Percentiles rank a stretch among this genome's conserved stretches.
Evolutionary conservation across 352 stramenopile species (phyloP).

Genomic region (Globisporangium nunn): DNA sequence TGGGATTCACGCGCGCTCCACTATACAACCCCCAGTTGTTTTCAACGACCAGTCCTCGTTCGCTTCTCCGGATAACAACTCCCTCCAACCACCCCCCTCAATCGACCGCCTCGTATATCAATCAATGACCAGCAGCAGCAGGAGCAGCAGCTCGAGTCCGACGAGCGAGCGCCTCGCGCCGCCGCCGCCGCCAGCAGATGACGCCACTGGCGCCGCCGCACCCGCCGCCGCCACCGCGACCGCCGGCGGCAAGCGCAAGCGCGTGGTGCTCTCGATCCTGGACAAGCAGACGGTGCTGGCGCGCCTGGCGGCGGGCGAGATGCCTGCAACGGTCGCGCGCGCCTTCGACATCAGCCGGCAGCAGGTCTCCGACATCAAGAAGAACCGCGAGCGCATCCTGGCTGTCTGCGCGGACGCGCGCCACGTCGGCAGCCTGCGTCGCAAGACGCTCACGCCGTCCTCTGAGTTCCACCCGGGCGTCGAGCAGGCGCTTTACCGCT

Average conservation of each 20-base stretch:
- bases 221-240: neutral
- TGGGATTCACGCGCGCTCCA: neutral
- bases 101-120: neutral
- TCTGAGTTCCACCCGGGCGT: conserved; percentile 69
- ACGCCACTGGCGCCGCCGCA: neutral
- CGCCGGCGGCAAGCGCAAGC: conserved; percentile 53
- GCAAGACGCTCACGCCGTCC: conserved; percentile 67
- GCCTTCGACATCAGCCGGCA: conserved; percentile 70
- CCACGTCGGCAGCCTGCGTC: conserved; percentile 56
- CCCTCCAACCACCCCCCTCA: no score
- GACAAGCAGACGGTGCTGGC: conserved; percentile 81
- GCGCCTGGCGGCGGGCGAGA: conserved; percentile 58
- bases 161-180: neutral
- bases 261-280: conserved; percentile 75
- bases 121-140: neutral
- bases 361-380: conserved; percentile 85
- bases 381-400: conserved; percentile 74
- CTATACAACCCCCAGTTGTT: neutral
- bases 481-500: conserved; percentile 78
- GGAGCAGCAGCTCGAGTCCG: neutral
- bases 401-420: conserved; percentile 72
- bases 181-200: neutral
- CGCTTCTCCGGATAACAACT: no score
- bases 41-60: no score
- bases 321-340: conserved; percentile 49